Evolutionary conservation across 352 stramenopile species (phyloP), one percentile per base, ranked within the genome.

Genomic region (Plasmopara halstedii): DNA sequence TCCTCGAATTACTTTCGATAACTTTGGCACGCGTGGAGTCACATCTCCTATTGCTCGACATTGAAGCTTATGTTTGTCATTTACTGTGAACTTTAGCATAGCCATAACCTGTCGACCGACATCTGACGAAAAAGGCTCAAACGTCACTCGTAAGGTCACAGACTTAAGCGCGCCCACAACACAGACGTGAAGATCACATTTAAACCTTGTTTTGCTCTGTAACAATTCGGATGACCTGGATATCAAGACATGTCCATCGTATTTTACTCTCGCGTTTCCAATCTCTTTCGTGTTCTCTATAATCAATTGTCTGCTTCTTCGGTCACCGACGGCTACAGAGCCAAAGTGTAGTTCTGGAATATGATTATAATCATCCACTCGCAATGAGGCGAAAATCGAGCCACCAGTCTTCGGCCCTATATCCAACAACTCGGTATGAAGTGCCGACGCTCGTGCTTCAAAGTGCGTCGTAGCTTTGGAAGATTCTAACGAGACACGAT

Each of bases 141-240:
- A 91, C 8, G 69, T 85, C 8, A 91, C 67, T 17, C 71, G 53
- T 11, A 91, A 53, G 34, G 58, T 68, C 39, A 83, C 56, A 0
- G 67, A 66, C 40, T 73, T 65, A 1, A 81, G 56, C 0, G 74
- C 60, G 6, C 76, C 58, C n/a, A 91, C 67, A 1, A 86, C 73
- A 47, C 77, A 86, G 13, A 86, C 45, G 36, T 86, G 70, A 8
- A 88, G 25, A 38, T 88, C 77, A 46, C 77, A 88, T 35, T 79
- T 83, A 50, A 88, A 86, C 5, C 77, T 66, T 2, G 33, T 35
- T 27, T 63, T 66, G 4, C 49, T 57, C 33, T 51, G 39, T 6
- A 46, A 22, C 15, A 49, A 33, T 1, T 21, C 34, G 1, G 51
- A 33, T 29, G 26, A 48, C 10, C 35, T 52, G 7, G 27, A 59